phyloP scores from a whole-genome alignment of 2,329 filamentous ascomycete species.

The Penicillium sp. region DNA sequence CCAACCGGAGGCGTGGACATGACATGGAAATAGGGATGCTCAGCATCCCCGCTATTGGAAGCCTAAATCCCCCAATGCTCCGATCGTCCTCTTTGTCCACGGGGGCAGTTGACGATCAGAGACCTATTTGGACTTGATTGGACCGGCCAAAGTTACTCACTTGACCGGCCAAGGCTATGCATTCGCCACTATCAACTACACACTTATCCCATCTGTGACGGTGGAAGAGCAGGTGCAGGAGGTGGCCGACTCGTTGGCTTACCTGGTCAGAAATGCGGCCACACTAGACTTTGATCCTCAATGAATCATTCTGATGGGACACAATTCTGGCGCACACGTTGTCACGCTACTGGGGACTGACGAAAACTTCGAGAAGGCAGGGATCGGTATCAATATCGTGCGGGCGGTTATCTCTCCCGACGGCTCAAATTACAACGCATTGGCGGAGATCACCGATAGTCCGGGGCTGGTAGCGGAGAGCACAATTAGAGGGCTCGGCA shows the following conservation, averaged over 20 bases:
- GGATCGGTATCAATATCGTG: background rate
- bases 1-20: background rate
- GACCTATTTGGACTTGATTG: constrained; percentile 1
- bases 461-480: background rate
- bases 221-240: constrained; percentile 8
- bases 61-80: background rate
- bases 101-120: constrained; percentile 3
- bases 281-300: background rate
- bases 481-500: background rate
- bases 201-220: background rate
- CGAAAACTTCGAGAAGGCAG: background rate
- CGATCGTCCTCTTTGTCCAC: constrained; percentile 6
- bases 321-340: constrained; percentile 4
- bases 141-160: background rate
- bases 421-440: constrained; percentile 8
- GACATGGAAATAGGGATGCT: background rate
- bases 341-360: background rate
- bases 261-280: background rate
- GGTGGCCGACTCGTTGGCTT: background rate
- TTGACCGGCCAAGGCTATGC: background rate
- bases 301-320: background rate
- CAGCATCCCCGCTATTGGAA: constrained; percentile 1
- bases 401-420: background rate
- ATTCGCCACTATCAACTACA: background rate
- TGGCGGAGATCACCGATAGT: constrained; percentile 5